phyloP scores from a whole-genome alignment of 441 rosid genomes.

The Erodium moschatum region DNA sequence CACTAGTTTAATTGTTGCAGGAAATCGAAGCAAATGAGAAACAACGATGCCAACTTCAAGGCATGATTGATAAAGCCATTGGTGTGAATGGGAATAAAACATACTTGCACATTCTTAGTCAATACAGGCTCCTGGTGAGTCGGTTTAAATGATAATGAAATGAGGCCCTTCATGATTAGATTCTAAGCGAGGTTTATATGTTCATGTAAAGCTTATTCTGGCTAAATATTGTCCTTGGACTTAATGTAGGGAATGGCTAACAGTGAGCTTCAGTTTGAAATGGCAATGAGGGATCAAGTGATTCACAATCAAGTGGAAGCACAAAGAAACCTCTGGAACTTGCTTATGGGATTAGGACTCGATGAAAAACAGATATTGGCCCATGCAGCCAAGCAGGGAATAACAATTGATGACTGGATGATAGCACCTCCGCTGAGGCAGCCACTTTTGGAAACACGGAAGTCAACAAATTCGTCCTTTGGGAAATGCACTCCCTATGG shows the following conservation, averaged over 20 bases:
- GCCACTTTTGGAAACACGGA: conserved; percentile 36
- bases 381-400: conserved; percentile 68
- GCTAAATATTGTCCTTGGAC: conserved; percentile 16
- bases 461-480: conserved; percentile 25
- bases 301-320: conserved; percentile 78
- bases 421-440: conserved; percentile 33
- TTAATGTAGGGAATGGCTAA: conserved; percentile 68
- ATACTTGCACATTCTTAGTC: conserved; percentile 74
- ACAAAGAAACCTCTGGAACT: conserved; percentile 67
- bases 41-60: conserved; percentile 63
- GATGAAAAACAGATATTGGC: conserved; percentile 63
- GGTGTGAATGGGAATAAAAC: conserved; percentile 67
- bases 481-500: too few species aligned
- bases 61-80: conserved; percentile 78
- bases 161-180: neutral
- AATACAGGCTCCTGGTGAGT: conserved; percentile 88
- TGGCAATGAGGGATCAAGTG: conserved; percentile 93
- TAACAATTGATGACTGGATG: conserved; percentile 64
- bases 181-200: neutral
- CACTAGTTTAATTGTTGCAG: conserved; percentile 29
- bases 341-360: conserved; percentile 68
- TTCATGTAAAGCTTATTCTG: conserved; percentile 3
- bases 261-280: conserved; percentile 83
- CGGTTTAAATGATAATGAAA: neutral
- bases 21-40: conserved; percentile 80